Base-by-base conservation (phyloP, 768 basidiomycete genomes). In the Lactarius trivialis region DNA sequence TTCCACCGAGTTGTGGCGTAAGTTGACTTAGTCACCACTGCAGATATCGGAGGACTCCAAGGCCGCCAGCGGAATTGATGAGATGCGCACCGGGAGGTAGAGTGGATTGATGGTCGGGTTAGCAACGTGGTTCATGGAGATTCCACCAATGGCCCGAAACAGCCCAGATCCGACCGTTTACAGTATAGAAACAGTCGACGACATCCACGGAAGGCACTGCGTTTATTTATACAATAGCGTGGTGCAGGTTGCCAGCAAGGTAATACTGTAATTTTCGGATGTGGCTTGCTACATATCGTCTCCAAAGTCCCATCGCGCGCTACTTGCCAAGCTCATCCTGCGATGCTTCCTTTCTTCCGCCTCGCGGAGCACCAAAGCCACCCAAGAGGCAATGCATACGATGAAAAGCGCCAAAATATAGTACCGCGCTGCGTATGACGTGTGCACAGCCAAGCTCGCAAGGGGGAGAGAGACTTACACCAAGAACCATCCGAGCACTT, bases 401-500 rank as follows among this genome's bases (percentile, higher is more conserved):
- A 50, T 59, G 45, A 33, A 63, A 50, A 0, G 57, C 62, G 14
- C 62, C 62, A 21, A n/a, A 63, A 50, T 55, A 63, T 11, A 63
- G 33, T 24, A 59, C 53, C 30, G 57, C 43, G 19, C 62, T 63
- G 50, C 28, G 39, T n/a, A n/a, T 48, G 45, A 24, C 24, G 6
- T 48, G 33, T 24, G 32, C 24, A 48, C 6, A 6, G 2, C 33
- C 33, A 26, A 50, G 19, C 37, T 30, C 4, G 17, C 15, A 19
- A 7, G 19, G 15, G 50, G 14, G 24, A 26, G 28, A 32, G 41
- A 14, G 21, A 66, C 65, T 55, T 28, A 66, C 65, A 66, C 65
- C 24, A 66, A 19, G 43, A 63, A 39, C 65, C 65, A 66, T 15
- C 65, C 65, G 32, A 66, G 50, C 7, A 64, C 62, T 37, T 66